These are phyloP conservation scores for Candida yuanshanica DNA, from an alignment of 805 yeast genomes.

Conservation along the genomic window DNA sequence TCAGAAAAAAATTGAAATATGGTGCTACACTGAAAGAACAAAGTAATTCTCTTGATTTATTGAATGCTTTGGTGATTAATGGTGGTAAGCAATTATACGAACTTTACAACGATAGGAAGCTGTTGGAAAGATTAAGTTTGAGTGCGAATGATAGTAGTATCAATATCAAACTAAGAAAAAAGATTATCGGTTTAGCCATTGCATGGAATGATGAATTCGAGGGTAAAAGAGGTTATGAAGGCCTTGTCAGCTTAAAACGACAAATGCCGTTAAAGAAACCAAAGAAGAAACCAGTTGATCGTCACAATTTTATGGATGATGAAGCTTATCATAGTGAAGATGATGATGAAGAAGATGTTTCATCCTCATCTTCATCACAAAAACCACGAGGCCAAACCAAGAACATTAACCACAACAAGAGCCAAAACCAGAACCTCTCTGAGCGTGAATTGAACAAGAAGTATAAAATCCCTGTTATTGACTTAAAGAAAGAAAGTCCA, in stretches of 20 bases:
- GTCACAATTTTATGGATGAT: constrained; percentile 42
- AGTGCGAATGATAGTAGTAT: constrained; percentile 40
- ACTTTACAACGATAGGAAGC: constrained; percentile 61
- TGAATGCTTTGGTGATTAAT: constrained; percentile 57
- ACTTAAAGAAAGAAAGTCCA: constrained; percentile 67
- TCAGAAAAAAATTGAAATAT: constrained; percentile 83
- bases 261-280: constrained; percentile 33
- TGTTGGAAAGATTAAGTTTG: constrained; percentile 57
- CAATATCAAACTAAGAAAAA: constrained; percentile 41
- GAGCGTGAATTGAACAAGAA: constrained; percentile 35
- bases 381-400: background rate
- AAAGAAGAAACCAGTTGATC: constrained; percentile 12
- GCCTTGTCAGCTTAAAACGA: constrained; percentile 41
- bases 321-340: constrained; percentile 40
- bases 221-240: constrained; percentile 42
- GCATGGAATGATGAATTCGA: constrained; percentile 63
- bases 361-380: constrained; percentile 5
- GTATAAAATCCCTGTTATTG: constrained; percentile 61
- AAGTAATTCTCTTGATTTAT: constrained; percentile 54
- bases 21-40: constrained; percentile 60
- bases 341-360: constrained; percentile 27
- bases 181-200: constrained; percentile 44
- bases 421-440: background rate
- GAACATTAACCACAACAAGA: background rate
- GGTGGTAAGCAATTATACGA: constrained; percentile 32